Conservation (phyloP, 2,329 filamentous ascomycete genomes). For the Aureobasidium sp. region DNA sequence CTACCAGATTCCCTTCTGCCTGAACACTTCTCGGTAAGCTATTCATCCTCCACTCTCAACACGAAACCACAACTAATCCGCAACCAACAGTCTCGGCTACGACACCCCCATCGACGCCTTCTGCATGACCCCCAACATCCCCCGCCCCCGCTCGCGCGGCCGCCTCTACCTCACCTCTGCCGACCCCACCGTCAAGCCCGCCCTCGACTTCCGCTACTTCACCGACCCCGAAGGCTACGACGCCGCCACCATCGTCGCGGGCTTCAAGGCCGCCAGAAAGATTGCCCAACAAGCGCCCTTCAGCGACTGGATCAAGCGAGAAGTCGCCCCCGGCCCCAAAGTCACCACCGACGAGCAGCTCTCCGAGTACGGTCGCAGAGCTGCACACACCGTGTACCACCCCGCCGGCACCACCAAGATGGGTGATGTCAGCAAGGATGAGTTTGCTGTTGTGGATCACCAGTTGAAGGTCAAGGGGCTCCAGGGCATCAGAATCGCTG, state of each 20-base stretch:
- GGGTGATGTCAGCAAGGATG: slow-evolving; percentile 64
- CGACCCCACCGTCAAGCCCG: slow-evolving; percentile 70
- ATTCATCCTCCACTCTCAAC: not conserved
- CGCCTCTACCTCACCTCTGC: slow-evolving; percentile 69
- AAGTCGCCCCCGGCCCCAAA: slow-evolving; percentile 69
- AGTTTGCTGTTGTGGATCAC: slow-evolving; percentile 71
- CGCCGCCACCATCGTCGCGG: slow-evolving; percentile 71
- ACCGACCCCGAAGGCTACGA: slow-evolving; percentile 81
- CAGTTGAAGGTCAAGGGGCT: slow-evolving; percentile 66
- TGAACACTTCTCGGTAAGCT: slow-evolving; percentile 61
- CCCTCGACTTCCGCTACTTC: slow-evolving; percentile 84
- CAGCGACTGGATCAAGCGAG: slow-evolving; percentile 73
- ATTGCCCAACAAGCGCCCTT: slow-evolving; percentile 66
- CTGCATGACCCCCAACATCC: slow-evolving; percentile 91
- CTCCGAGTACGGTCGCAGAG: slow-evolving; percentile 71
- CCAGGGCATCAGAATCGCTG: slow-evolving; percentile 69
- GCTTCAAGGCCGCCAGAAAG: slow-evolving; percentile 66
- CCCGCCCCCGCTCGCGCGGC: slow-evolving; percentile 70
- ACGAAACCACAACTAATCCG: not conserved
- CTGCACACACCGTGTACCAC: slow-evolving; percentile 85
- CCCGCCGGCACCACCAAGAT: slow-evolving; percentile 86
- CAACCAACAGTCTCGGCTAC: slow-evolving; percentile 54
- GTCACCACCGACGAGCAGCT: slow-evolving; percentile 73
- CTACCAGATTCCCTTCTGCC: slow-evolving; percentile 88
- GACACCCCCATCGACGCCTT: slow-evolving; percentile 67